Base-by-base conservation (phyloP, 306 rosid species). In the Quercus berberidifolia region DNA sequence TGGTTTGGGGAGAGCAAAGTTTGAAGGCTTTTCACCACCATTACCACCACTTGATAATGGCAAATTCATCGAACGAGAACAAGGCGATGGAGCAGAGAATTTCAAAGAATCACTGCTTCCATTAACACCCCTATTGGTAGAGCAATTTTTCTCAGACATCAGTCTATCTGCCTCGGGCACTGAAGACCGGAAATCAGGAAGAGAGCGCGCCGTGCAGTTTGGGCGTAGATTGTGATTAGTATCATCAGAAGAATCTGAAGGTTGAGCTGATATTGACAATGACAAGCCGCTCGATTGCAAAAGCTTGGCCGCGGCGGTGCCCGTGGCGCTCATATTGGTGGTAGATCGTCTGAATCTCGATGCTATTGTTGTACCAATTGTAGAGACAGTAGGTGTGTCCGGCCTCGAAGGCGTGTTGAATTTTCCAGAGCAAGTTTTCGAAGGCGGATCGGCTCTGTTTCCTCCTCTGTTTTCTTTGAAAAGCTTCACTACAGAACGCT, bases 241-340 rank as follows among this genome's bases (percentile, higher is more conserved):
- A 63, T 84, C 91, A 46, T 59, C 72, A 1, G 69, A 20, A 55
- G 59, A 19, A 56, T 82, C 82, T 55, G 81, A 67, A 69, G 83
- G 18, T 55, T 76, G 84, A 79, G 77, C 20, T 4, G 80, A 77
- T 33, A 41, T 41, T 41, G 46, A 41, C 46, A 74, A 54, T 38
- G 89, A 87, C 85, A 86, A 75, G 6, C 89, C 92, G 69, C 86
- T 89, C 0, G 91, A 86, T 58, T 89, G 91, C 76, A 93, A 69
- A 55, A 90, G 87, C 83, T 88, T 93, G 5, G 89, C 33, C 25
- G 96, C 96, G 30, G 92, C 89, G 1, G 96, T 76, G 73, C 87
- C 51, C 0, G 96, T 76, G 73, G 88, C 43, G 60, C 78, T 85
- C 25, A 67, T 49, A 52, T 56, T 82, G 79, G 74, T 82, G 75